phyloP scores from a whole-genome alignment of 2,329 filamentous ascomycete species.

The Alternaria infectoria region DNA sequence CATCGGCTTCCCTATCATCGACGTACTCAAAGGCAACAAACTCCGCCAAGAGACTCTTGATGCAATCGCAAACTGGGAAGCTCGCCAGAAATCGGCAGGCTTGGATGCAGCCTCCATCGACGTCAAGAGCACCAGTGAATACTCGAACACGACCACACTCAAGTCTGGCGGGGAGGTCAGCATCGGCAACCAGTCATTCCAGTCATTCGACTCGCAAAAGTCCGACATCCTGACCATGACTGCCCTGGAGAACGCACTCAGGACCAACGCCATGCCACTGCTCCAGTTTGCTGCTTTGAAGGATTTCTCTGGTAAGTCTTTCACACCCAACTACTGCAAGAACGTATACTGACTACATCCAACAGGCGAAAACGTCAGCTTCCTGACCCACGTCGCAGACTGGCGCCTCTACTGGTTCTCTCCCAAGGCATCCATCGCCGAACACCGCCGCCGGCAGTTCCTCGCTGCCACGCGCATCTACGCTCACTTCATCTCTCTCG shows the following conservation, averaged over 20 bases:
- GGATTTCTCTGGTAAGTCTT: conserved; percentile 30
- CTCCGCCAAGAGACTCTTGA: conserved; percentile 42
- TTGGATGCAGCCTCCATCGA: conserved; percentile 9
- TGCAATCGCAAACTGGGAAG: conserved; percentile 43
- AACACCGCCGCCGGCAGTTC: conserved; percentile 37
- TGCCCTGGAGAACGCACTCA: conserved; percentile 40
- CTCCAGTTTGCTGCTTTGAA: conserved; percentile 43
- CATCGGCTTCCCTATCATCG: conserved; percentile 39
- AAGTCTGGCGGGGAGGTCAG: conserved; percentile 13
- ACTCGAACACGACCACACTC: conserved; percentile 28
- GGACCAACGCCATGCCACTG: conserved; percentile 38
- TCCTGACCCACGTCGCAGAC: conserved; percentile 41
- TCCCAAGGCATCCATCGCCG: conserved; percentile 22
- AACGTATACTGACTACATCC: neutral
- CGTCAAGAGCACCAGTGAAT: conserved; percentile 20
- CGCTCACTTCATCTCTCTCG: conserved; percentile 42
- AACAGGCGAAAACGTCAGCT: conserved; percentile 45
- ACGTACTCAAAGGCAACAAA: conserved; percentile 35
- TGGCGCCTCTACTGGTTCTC: conserved; percentile 43
- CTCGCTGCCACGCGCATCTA: conserved; percentile 41
- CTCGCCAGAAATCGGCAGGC: conserved; percentile 25
- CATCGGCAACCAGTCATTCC: conserved; percentile 21
- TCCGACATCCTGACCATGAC: conserved; percentile 45
- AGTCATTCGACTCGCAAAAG: conserved; percentile 35
- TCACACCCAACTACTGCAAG: neutral